phyloP scores from a whole-genome alignment of 108 stramenopile species.

The Cyclotella cryptica region DNA sequence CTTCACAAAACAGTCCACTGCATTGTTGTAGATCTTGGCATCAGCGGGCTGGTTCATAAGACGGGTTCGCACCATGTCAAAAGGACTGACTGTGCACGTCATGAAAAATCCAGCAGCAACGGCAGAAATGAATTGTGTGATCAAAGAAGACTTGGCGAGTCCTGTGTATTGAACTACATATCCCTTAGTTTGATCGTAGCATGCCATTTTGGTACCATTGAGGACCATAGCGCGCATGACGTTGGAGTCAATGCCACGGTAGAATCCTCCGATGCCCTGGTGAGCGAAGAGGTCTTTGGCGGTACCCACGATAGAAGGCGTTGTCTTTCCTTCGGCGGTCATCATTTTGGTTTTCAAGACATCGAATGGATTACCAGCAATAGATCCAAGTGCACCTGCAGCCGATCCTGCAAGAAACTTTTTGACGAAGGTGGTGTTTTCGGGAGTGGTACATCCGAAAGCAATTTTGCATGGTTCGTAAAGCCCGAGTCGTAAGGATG shows the following conservation, averaged over 20 bases:
- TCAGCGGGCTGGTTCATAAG: conserved; percentile 95
- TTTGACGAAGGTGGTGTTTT: conserved; percentile 77
- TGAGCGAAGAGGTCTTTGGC: conserved; percentile 73
- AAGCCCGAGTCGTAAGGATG: conserved; percentile 90
- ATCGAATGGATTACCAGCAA: conserved; percentile 94
- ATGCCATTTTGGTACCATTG: conserved; percentile 95
- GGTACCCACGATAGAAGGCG: conserved; percentile 67
- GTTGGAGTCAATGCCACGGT: conserved; percentile 94
- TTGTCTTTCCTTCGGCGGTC: conserved; percentile 71
- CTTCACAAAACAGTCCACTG: conserved; percentile 87
- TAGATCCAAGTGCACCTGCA: conserved; percentile 88
- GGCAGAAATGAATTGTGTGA: conserved; percentile 77
- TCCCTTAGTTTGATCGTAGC: conserved; percentile 90
- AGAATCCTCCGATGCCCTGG: conserved; percentile 90
- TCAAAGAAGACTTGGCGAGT: conserved; percentile 58
- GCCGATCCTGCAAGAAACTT: conserved; percentile 88
- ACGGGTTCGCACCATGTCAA: conserved; percentile 91
- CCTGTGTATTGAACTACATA: conserved; percentile 73
- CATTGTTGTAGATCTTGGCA: conserved; percentile 87
- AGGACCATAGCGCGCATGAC: conserved; percentile 92
- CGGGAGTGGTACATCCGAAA: conserved; percentile 75
- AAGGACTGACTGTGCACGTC: conserved; percentile 92
- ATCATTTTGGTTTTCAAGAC: conserved; percentile 92
- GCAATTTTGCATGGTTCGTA: conserved; percentile 92
- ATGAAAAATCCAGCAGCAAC: conserved; percentile 94